phyloP scores from a whole-genome alignment of 176 grass and related monocot species.

The Bothriochloa decipiens region DNA sequence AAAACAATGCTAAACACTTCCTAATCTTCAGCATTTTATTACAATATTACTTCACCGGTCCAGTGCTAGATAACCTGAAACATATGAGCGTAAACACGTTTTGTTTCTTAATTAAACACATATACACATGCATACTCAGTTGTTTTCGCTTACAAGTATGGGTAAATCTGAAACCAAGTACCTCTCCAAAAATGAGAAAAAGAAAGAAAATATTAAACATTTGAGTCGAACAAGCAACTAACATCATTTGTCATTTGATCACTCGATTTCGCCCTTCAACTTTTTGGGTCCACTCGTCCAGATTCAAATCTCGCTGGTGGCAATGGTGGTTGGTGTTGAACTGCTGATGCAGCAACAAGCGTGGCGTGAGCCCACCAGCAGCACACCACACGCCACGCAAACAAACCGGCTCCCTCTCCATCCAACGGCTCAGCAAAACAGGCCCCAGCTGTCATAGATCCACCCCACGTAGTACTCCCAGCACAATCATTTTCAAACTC shows the following conservation, averaged over 20 bases:
- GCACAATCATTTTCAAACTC: conserved; percentile 32
- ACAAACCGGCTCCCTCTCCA: background rate
- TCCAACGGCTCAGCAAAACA: conserved; percentile 6
- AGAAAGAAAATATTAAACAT: too few relatives aligned
- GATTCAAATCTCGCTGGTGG: conserved; percentile 43
- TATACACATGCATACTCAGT: too few relatives aligned
- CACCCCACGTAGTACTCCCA: background rate
- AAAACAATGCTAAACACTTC: too few relatives aligned
- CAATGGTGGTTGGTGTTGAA: conserved; percentile 8
- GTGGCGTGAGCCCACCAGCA: background rate
- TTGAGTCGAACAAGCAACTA: background rate
- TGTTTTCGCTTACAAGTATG: too few relatives aligned
- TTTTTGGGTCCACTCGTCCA: background rate
- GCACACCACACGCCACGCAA: conserved; percentile 14
- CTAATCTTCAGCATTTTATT: too few relatives aligned
- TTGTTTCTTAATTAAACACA: too few relatives aligned
- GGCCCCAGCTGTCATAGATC: conserved; percentile 31
- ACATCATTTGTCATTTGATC: background rate
- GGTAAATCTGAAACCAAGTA: too few relatives aligned
- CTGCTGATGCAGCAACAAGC: background rate
- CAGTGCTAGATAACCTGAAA: too few relatives aligned
- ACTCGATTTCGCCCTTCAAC: background rate
- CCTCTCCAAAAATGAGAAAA: too few relatives aligned
- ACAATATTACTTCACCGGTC: too few relatives aligned
- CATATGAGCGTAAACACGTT: too few relatives aligned